These are phyloP conservation scores for Sideroxylon spinosum DNA, from an alignment of 179 eudicot species.

Conservation along the genomic window DNA sequence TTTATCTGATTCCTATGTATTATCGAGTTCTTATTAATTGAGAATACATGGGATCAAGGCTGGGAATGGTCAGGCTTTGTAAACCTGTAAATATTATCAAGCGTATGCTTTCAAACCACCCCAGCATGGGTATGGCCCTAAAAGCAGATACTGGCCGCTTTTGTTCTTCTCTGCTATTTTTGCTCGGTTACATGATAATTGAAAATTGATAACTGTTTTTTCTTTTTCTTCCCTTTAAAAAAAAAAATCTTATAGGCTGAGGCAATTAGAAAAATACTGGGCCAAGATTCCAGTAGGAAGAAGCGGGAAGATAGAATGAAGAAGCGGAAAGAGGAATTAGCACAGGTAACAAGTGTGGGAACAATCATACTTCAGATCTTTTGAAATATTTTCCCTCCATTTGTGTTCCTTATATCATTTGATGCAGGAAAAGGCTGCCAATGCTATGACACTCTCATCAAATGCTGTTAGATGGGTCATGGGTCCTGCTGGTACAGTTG, in stretches of 20 bases:
- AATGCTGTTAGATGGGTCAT: constrained; percentile 52
- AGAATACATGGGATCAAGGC: neutral
- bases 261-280: constrained; percentile 85
- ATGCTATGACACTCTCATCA: constrained; percentile 53
- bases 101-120: neutral
- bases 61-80: neutral
- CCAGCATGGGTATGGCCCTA: neutral
- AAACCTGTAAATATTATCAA: neutral
- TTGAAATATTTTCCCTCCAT: neutral
- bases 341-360: constrained; percentile 44
- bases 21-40: neutral
- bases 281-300: constrained; percentile 86
- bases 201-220: neutral
- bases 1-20: neutral
- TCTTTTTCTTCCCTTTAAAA: neutral
- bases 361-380: neutral
- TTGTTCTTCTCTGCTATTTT: neutral
- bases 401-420: constrained; percentile 3
- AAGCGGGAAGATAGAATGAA: constrained; percentile 79
- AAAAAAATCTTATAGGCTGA: constrained; percentile 50
- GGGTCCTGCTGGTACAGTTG: constrained; percentile 74
- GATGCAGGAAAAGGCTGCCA: constrained; percentile 65
- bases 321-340: constrained; percentile 72
- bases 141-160: neutral
- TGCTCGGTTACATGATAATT: neutral